A percentile compares a stretch with the other conserved stretches of the same genome.
phyloP scores from a whole-genome alignment of 1,284 basidiomycete genomes.

The Ceratorhiza oryzae-sativae region DNA sequence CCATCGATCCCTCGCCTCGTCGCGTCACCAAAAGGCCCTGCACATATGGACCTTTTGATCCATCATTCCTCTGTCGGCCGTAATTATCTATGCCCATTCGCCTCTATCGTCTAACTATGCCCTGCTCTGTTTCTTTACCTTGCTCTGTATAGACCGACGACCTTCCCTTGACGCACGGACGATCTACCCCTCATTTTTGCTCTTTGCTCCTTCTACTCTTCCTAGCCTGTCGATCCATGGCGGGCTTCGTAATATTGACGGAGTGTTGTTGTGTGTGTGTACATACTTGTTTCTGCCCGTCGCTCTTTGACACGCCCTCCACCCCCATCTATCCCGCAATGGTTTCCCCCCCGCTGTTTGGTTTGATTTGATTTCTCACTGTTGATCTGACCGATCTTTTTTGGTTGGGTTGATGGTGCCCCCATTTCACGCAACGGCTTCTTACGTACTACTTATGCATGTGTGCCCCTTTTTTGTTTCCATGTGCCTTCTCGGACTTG shows the following conservation, averaged over 20 bases:
- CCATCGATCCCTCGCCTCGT: constrained; percentile 12
- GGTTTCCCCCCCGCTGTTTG: neutral
- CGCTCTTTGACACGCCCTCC: neutral
- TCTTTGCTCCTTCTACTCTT: neutral
- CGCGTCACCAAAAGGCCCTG: constrained; percentile 17
- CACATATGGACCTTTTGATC: constrained; percentile 8
- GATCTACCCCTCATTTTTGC: constrained; percentile 7
- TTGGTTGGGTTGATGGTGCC: neutral
- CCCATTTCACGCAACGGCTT: neutral
- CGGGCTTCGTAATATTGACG: neutral
- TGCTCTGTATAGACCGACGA: neutral
- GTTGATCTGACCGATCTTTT: too few species aligned
- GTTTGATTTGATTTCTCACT: neutral
- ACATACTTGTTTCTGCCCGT: neutral
- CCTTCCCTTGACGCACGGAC: constrained; percentile 5
- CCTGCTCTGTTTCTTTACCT: too few species aligned
- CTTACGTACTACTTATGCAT: neutral
- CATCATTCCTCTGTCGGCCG: neutral
- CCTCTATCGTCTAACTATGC: too few species aligned
- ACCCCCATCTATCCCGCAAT: neutral
- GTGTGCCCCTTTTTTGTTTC: neutral
- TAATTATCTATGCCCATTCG: constrained; percentile 5
- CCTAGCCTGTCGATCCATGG: neutral
- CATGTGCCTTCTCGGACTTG: neutral
- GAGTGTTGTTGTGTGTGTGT: too few species aligned